A percentile compares a stretch with the other conserved stretches of the same genome.
These are phyloP conservation scores for Endoconidiophora laricicola DNA, from an alignment of 2,329 filamentous ascomycete species.

Conservation along the genomic window DNA sequence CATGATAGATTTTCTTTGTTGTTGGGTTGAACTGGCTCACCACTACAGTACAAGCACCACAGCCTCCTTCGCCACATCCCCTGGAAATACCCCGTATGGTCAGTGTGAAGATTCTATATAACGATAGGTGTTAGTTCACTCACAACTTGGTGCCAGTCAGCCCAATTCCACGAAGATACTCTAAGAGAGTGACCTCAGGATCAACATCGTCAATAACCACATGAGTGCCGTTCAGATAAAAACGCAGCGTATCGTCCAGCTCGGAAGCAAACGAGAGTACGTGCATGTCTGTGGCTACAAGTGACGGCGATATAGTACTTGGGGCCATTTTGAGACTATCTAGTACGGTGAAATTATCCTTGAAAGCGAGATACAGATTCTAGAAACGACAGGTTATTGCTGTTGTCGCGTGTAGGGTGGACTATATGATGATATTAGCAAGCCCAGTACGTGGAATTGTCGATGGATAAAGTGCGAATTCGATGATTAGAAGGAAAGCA, in stretches of 20 bases:
- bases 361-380: too few species aligned
- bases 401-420: too few species aligned
- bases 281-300: background rate
- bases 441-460: too few species aligned
- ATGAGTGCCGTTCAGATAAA: conserved; percentile 88
- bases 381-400: too few species aligned
- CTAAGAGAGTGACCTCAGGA: conserved; percentile 78
- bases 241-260: conserved; percentile 77
- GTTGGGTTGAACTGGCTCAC: conserved; percentile 87
- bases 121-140: conserved; percentile 16
- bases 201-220: conserved; percentile 75
- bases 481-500: too few species aligned
- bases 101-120: background rate
- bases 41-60: conserved; percentile 90
- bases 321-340: background rate
- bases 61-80: conserved; percentile 90
- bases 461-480: too few species aligned
- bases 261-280: conserved; percentile 41
- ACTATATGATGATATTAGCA: too few species aligned
- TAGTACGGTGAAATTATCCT: too few species aligned
- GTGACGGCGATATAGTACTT: background rate
- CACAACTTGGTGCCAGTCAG: conserved; percentile 85
- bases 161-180: conserved; percentile 84
- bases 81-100: conserved; percentile 19
- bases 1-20: conserved; percentile 85